Base-by-base conservation (phyloP, 2,329 filamentous ascomycete genomes). In the Monosporascus sp. region DNA sequence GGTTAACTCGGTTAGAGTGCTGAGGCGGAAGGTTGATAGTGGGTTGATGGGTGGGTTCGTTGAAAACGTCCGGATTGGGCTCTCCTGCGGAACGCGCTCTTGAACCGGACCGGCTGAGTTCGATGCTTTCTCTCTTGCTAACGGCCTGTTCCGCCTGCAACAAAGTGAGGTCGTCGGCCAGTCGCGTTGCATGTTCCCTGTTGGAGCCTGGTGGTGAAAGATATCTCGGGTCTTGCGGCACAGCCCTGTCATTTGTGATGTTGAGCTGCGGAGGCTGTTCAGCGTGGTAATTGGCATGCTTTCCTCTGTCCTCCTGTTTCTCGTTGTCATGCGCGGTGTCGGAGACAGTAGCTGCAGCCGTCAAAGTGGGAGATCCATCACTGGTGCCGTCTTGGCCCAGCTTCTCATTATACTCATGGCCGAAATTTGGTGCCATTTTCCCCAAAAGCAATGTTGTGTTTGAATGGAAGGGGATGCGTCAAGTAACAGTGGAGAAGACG, bases 1-100 rank as follows among this genome's bases (percentile, higher is more conserved):
- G 82, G 45, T 84, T 84, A 26, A 89, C 69, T 15, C 72, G 80
- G 11, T 79, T 87, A 11, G 76, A 76, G 2, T 85, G 84, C 56
- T 85, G 78, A 58, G 83, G 79, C 0, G 84, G 80, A 0, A 58
- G 20, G 7, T 44, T 48, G 15, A 62, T 50, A 9, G 55, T 50
- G 14, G 61, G 49, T 3, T 53, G 53, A 28, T 59, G 57, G 15
- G 37, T 20, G 11, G 60, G 58, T 52, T 67, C 58, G 48, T 69
- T 69, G 55, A 69, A 69, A 37, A 67, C 62, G 51, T 69, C 67
- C 26, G 64, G 57, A 37, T 63, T 62, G 5, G 51, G 43, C n/a
- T 59, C 58, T 45, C 55, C 50, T 24, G 57, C 60, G 9, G 31
- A 35, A 26, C 64, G 61, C 1, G 55, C 24, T 18, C 60, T 61